Evolutionary conservation across 1,284 basidiomycete genomes (phyloP), one percentile per base, ranked within the genome.

Genomic region (Golubevia sp.): DNA sequence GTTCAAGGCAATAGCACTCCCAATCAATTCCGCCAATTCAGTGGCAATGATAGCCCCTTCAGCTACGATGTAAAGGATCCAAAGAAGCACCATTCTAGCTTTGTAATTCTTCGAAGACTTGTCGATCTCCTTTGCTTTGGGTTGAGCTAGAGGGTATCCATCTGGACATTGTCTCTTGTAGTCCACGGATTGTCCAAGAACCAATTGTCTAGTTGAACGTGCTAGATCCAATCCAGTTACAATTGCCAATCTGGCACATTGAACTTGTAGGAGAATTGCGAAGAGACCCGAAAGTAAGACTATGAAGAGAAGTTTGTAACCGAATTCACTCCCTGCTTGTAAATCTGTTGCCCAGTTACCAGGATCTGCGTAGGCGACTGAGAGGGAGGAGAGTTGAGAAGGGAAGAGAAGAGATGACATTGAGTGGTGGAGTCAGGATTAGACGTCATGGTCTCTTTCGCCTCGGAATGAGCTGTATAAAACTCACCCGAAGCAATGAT

Each of bases 221-320:
- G 79, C 75, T 3, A 82, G 62, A 58, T 82, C 80, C 21, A 71
- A 52, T 25, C 69, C 69, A 25, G 72, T 76, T 2, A 82, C 75
- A 25, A 76, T 67, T 2, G 78, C 80, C 18, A 82, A 59, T n/a
- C 80, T 68, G 38, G 66, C 66, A 0, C 73, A 82, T 67, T 8
- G 79, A 78, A 90, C 90, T 86, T 92, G 91, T 23, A 93, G 86
- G 62, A 91, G 88, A 1, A 91, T 88, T 8, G 92, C 94, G 61
- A 93, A 90, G n/a, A 94, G 74, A 20, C 92, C 92, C 0, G 94
- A 88, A 18, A 96, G 79, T 1, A 97, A 87, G 11, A 97, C 90
- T 56, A 96, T 88, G 78, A 95, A 94, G 48, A 97, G 87, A 30
- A 96, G 87, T 70, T 90, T 89, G 86, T 94, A 96, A 0, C 93